Conservation (phyloP, 139 green algal species). For the Coelastrella sp. region DNA sequence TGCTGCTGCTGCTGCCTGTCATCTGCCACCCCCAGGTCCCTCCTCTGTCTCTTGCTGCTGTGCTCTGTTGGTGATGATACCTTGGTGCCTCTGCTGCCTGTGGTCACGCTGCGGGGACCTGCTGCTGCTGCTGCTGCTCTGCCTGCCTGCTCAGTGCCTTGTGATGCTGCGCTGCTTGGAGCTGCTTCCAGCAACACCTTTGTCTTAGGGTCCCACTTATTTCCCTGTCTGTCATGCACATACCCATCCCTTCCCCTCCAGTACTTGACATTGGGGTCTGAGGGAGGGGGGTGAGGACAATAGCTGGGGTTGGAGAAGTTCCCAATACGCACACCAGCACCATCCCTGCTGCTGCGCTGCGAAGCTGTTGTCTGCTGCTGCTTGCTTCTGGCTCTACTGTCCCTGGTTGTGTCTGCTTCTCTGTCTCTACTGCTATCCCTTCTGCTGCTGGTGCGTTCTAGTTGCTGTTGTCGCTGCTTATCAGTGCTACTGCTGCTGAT, state of each 20-base stretch:
- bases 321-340: background rate
- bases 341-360: background rate
- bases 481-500: conserved; percentile 12
- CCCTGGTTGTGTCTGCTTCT: background rate
- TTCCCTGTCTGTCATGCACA: conserved; percentile 35
- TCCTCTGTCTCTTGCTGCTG: conserved; percentile 27
- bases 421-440: background rate
- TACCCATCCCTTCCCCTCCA: conserved; percentile 30
- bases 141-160: background rate
- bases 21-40: background rate
- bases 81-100: background rate
- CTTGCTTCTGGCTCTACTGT: too few species aligned
- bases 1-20: background rate
- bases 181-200: conserved; percentile 29
- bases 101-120: background rate
- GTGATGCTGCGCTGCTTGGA: background rate
- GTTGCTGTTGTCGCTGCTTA: background rate
- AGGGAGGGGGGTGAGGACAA: conserved; percentile 10
- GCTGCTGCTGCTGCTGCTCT: background rate
- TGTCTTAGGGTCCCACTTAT: conserved; percentile 39
- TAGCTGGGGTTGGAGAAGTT: conserved; percentile 31
- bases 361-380: conserved; percentile 27
- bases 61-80: background rate
- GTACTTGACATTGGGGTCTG: conserved; percentile 6
- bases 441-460: background rate